Evolutionary conservation across 495 filamentous ascomycete genomes (phyloP), one percentile per base, ranked within the genome.

Genomic region (Polyplosphaeria fusca): DNA sequence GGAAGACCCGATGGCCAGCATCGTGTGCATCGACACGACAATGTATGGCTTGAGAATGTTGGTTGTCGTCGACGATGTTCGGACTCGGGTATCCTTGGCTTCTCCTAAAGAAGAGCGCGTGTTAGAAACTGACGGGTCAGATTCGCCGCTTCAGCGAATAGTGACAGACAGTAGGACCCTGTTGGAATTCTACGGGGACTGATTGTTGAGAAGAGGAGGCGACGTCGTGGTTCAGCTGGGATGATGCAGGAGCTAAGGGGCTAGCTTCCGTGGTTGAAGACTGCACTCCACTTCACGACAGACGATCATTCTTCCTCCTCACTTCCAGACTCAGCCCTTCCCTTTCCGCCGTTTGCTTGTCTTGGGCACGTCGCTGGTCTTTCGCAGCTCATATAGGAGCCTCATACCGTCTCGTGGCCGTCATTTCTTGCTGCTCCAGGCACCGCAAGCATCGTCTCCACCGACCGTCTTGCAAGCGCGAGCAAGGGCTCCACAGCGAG

Each of bases 201-300:
- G 9, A 12, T 5, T 5, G 11, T 42, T 5, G 9, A 11, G 11
- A 19, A 5, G 9, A 20, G 18, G 18, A 7, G 39, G 19, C 9
- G 39, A 42, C 39, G 18, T 20, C 18, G 39, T 42, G 7, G 9
- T 42, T 18, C 25, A 49, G 46, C 46, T 23, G 43, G 43, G 27
- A 37, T 49, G 16, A 4, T 38, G 13, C 38, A 45, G 39, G 40
- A 54, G 50, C 50, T 54, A 54, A 54, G 38, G 38, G 50, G n/a
- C 50, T 54, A 54, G 50, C 50, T 54, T 32, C 50, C 26, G 18
- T 16, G 39, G 3, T 52, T 42, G 11, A 16, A 35, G 38, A 45
- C 25, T 12, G 43, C 40, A 18, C 24, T 30, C 39, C 16, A 42
- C 48, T 16, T 42, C 25, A 54, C 35, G 12, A 23, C 37, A 27